These are phyloP conservation scores for Gaertneriomyces semiglobifer DNA, from an alignment of 192 early-diverging fungal species.

Conservation along the genomic window DNA sequence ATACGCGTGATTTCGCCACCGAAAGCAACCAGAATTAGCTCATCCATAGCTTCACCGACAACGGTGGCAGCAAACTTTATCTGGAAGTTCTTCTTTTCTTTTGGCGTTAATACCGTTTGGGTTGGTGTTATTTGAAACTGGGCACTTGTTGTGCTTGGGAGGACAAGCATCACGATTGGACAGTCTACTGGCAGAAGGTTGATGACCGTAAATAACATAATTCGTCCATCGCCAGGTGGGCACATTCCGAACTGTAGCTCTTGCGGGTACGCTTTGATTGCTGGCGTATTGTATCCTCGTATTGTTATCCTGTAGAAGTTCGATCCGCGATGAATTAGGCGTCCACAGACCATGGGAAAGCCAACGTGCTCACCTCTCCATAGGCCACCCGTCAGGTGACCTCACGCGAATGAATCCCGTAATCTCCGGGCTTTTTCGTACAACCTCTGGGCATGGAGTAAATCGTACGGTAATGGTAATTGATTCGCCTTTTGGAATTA, in stretches of 20 bases:
- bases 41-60: conserved; percentile 22
- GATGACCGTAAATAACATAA: conserved; percentile 27
- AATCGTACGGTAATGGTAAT: conserved; percentile 31
- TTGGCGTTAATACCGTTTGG: conserved; percentile 40
- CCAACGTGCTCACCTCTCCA: conserved; percentile 42
- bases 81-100: conserved; percentile 39
- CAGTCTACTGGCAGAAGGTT: conserved; percentile 47
- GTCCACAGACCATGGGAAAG: background rate
- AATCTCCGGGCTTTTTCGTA: conserved; percentile 37
- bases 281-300: conserved; percentile 47
- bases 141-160: conserved; percentile 13
- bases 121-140: conserved; percentile 37
- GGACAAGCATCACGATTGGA: conserved; percentile 38
- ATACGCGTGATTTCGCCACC: conserved; percentile 43
- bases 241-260: conserved; percentile 47
- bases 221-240: conserved; percentile 38
- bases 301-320: conserved; percentile 36
- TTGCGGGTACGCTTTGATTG: conserved; percentile 36
- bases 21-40: conserved; percentile 39
- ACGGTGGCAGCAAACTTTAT: conserved; percentile 39
- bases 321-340: background rate
- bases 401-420: conserved; percentile 43
- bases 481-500: conserved; percentile 37
- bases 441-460: conserved; percentile 32
- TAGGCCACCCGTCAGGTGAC: conserved; percentile 34